phyloP scores from a whole-genome alignment of 2,329 filamentous ascomycete species.

The Trichoderma cornu-damae region DNA sequence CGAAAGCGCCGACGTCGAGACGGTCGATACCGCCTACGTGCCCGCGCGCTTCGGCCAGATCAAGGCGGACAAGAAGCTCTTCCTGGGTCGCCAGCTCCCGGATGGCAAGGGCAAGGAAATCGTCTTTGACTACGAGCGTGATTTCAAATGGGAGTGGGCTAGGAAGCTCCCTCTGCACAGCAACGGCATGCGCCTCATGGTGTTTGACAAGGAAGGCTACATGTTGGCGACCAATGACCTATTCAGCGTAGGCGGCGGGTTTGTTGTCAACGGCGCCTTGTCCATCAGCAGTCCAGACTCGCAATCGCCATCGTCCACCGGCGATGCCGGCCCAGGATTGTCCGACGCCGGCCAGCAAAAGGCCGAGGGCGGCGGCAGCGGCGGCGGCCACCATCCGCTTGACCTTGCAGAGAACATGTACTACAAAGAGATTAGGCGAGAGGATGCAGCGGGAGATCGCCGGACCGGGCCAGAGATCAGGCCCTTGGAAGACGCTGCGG shows the following conservation, averaged over 20 bases:
- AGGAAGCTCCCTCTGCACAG: constrained; percentile 10
- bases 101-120: constrained; percentile 11
- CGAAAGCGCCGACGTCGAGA: constrained; percentile 9
- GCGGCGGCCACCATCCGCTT: constrained; percentile 3
- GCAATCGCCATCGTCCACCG: not conserved
- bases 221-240: constrained; percentile 15
- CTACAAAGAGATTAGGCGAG: constrained; percentile 10
- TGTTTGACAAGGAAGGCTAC: constrained; percentile 14
- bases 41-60: constrained; percentile 13
- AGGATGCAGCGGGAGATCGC: constrained; percentile 7
- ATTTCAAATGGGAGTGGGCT: constrained; percentile 13
- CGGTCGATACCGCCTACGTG: constrained; percentile 9
- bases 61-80: constrained; percentile 11
- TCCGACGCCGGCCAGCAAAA: not conserved
- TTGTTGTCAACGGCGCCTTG: constrained; percentile 13
- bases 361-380: not conserved
- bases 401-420: constrained; percentile 13
- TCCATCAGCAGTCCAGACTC: not conserved
- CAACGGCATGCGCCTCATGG: constrained; percentile 14
- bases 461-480: constrained; percentile 5
- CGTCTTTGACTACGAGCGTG: constrained; percentile 7
- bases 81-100: not conserved
- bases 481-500: not conserved
- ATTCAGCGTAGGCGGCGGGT: constrained; percentile 12
- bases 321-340: not conserved